Conservation (phyloP, 352 stramenopile species). For the Plasmopara muralis region DNA sequence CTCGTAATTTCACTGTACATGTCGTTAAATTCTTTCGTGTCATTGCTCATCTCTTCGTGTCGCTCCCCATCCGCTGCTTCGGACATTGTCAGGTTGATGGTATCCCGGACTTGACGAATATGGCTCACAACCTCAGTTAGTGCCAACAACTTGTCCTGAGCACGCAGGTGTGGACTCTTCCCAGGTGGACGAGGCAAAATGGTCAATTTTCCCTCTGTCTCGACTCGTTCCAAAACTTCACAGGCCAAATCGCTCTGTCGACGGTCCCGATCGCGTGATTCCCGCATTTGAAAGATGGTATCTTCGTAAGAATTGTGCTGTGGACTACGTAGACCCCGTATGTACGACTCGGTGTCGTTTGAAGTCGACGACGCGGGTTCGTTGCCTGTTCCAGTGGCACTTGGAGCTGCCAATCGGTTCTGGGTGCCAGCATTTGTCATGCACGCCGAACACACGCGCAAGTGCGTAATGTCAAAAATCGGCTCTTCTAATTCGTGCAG, state of each 20-base stretch:
- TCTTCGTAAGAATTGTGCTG: slow-evolving; percentile 57
- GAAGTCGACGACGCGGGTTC: slow-evolving; percentile 44
- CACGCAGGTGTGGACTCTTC: slow-evolving; percentile 13
- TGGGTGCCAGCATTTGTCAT: slow-evolving; percentile 37
- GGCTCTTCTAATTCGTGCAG: slow-evolving; percentile 56
- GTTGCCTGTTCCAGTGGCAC: slow-evolving; percentile 17
- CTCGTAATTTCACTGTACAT: slow-evolving; percentile 48
- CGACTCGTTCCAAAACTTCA: slow-evolving; percentile 20
- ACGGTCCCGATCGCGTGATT: slow-evolving; percentile 38
- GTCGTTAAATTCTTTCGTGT: slow-evolving; percentile 34
- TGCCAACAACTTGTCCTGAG: slow-evolving; percentile 45
- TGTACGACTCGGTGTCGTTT: slow-evolving; percentile 50
- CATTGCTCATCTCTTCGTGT: slow-evolving; percentile 28
- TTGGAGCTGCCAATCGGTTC: slow-evolving; percentile 9
- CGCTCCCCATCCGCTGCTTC: slow-evolving; percentile 32
- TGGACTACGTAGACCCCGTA: slow-evolving; percentile 32
- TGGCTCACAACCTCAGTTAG: slow-evolving; percentile 55
- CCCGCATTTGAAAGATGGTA: slow-evolving; percentile 52
- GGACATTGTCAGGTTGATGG: slow-evolving; percentile 60
- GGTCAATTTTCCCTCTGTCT: slow-evolving; percentile 17
- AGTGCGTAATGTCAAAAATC: slow-evolving; percentile 58
- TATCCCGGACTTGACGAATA: slow-evolving; percentile 59
- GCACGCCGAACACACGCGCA: slow-evolving; percentile 59
- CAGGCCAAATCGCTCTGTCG: slow-evolving; percentile 30
- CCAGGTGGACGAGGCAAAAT: slow-evolving; percentile 13